Evolutionary conservation across 2,329 filamentous ascomycete species (phyloP), one percentile per base, ranked within the genome.

Genomic region (Drechslera avenae): DNA sequence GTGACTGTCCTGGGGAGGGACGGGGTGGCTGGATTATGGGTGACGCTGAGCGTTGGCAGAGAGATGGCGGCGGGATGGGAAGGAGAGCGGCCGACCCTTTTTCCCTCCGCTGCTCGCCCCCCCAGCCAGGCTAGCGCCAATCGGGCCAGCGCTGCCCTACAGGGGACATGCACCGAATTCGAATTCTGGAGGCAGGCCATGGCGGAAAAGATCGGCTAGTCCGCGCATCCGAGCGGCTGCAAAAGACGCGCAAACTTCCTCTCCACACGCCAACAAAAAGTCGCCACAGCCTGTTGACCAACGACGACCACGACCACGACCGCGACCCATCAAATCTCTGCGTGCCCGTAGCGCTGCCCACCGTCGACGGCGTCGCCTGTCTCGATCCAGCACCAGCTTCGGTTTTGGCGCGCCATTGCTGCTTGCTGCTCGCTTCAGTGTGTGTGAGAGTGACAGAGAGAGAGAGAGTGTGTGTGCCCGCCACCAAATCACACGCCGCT

Each of bases 1-100:
- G 60, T 58, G 64, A 55, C 62, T 62, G 64, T 67, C 62, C 59
- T 50, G 42, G 33, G 48, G 49, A 2, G 14, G 23, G 21, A 59
- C 62, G 52, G 53, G 39, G n/a, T n/a, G n/a, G 49, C 52, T 48
- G 50, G 36, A 52, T 39, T 39, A 50, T 21, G 41, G 42, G 39
- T 47, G 47, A 45, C 46, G 49, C 47, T 52, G 56, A 41, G 52
- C 43, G 46, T 47, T 52, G 52, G 47, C 49, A 46, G 54, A 47
- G 54, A 59, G 56, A 55, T 45, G 46, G 52, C 52, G 48, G 55
- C 52, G 48, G 55, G 46, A 44, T 42, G 44, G 40, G 45, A 19
- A 43, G 39, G 51, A 53, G 46, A 56, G 48, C 48, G 52, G 43
- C 46, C 44, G 39, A 54, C 51, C 54, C 54, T 55, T 55, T 55